Percentiles rank a stretch among this genome's conserved stretches.
Evolutionary conservation across 2,329 filamentous ascomycete genomes (phyloP).

Genomic region (Exutisphaerella laricina): DNA sequence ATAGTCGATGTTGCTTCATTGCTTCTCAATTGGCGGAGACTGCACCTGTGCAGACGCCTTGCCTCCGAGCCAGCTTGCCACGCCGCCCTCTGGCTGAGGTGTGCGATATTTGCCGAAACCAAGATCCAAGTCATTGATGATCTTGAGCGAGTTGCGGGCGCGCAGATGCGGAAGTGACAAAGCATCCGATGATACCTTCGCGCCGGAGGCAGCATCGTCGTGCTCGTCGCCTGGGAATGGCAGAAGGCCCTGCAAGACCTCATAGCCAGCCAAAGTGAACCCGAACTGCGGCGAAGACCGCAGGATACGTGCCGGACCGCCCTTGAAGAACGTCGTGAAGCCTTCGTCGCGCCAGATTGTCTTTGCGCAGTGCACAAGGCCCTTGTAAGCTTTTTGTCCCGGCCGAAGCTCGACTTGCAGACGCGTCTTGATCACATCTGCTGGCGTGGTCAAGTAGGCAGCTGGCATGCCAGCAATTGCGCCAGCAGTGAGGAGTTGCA

Average conservation of each 20-base stretch:
- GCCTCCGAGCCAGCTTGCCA: constrained; percentile 12
- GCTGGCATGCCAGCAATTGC: constrained; percentile 64
- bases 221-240: constrained; percentile 65
- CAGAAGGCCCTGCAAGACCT: constrained; percentile 74
- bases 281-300: constrained; percentile 96
- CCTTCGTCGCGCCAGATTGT: constrained; percentile 89
- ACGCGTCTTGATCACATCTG: constrained; percentile 98
- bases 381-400: constrained; percentile 83
- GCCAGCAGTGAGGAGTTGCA: constrained; percentile 89
- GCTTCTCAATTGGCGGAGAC: constrained; percentile 1
- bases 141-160: constrained; percentile 88
- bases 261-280: constrained; percentile 93
- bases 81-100: constrained; percentile 17
- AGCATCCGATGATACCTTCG: constrained; percentile 59
- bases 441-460: constrained; percentile 87
- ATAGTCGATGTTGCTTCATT: background rate
- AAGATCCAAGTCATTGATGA: constrained; percentile 89
- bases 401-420: constrained; percentile 96
- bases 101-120: constrained; percentile 73
- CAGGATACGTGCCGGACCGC: constrained; percentile 88
- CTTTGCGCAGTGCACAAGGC: constrained; percentile 74
- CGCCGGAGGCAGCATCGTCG: constrained; percentile 51
- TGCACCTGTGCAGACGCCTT: background rate
- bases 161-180: constrained; percentile 61
- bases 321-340: constrained; percentile 97